A percentile compares a stretch with the other conserved stretches of the same genome.
These are phyloP conservation scores for Lasiosphaeria hispida DNA, from an alignment of 495 filamentous ascomycete genomes.

Conservation along the genomic window DNA sequence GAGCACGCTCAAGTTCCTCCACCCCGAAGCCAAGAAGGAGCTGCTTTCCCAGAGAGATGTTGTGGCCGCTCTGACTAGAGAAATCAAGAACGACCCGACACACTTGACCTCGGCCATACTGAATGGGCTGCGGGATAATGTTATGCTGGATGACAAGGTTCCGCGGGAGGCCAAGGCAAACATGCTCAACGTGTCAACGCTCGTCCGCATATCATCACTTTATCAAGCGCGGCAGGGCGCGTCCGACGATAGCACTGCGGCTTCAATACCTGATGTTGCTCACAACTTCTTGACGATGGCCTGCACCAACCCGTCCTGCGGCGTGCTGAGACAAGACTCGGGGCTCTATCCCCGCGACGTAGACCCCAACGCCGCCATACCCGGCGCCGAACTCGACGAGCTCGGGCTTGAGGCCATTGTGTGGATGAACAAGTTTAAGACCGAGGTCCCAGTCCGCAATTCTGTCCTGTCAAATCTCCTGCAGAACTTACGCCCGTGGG, in stretches of 20 bases:
- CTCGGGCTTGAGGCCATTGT: slow-evolving; percentile 65
- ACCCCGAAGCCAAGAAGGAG: slow-evolving; percentile 66
- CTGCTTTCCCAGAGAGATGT: slow-evolving; percentile 72
- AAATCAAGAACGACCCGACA: slow-evolving; percentile 69
- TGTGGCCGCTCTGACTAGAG: slow-evolving; percentile 63
- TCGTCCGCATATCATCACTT: slow-evolving; percentile 68
- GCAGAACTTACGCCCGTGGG: slow-evolving; percentile 77
- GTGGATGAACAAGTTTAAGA: slow-evolving; percentile 64
- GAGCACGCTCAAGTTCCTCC: slow-evolving; percentile 67
- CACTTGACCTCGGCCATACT: slow-evolving; percentile 68
- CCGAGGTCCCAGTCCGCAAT: slow-evolving; percentile 71
- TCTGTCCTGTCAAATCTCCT: slow-evolving; percentile 70
- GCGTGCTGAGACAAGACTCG: slow-evolving; percentile 63
- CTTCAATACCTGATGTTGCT: slow-evolving; percentile 55
- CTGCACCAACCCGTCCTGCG: slow-evolving; percentile 67
- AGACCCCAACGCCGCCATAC: slow-evolving; percentile 49
- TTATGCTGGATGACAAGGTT: slow-evolving; percentile 69
- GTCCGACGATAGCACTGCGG: slow-evolving; percentile 22
- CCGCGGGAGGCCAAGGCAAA: slow-evolving; percentile 66
- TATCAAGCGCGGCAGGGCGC: slow-evolving; percentile 57
- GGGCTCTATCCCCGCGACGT: slow-evolving; percentile 73
- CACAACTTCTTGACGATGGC: slow-evolving; percentile 71
- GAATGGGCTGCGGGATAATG: slow-evolving; percentile 57
- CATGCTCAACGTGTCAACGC: slow-evolving; percentile 66
- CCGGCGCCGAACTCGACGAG: slow-evolving; percentile 52